phyloP scores from a whole-genome alignment of 2,329 filamentous ascomycete species.

The Fonsecaea erecta region DNA sequence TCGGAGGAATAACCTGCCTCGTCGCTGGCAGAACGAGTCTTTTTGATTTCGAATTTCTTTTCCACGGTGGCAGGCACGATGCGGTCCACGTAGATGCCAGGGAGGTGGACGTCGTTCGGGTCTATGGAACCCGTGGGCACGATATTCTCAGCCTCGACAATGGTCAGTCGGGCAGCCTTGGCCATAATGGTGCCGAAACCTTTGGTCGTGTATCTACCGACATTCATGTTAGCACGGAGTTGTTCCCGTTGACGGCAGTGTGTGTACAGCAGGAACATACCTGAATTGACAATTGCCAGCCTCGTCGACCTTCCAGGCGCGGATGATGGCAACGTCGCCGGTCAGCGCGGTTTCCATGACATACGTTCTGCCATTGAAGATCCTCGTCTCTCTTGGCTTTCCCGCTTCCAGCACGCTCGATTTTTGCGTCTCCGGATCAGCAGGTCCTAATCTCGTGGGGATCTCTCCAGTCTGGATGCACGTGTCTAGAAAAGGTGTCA shows the following conservation, averaged over 20 bases:
- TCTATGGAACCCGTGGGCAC: slow-evolving; percentile 74
- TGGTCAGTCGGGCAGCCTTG: slow-evolving; percentile 76
- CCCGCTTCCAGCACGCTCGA: slow-evolving; percentile 67
- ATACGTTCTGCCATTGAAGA: slow-evolving; percentile 74
- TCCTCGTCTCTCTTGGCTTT: slow-evolving; percentile 69
- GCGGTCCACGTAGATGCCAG: slow-evolving; percentile 81
- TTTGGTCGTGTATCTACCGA: slow-evolving; percentile 65
- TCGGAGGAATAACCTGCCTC: slow-evolving; percentile 44
- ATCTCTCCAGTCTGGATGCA: slow-evolving; percentile 48
- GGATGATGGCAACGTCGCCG: slow-evolving; percentile 76
- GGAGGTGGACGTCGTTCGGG: slow-evolving; percentile 75
- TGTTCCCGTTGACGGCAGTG: not conserved
- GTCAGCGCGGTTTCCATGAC: slow-evolving; percentile 77
- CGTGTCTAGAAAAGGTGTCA: slow-evolving; percentile 39
- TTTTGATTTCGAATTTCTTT: slow-evolving; percentile 74
- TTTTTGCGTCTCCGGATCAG: slow-evolving; percentile 73
- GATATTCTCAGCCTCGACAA: slow-evolving; percentile 85
- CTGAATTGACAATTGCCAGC: slow-evolving; percentile 81
- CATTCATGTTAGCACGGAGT: not conserved
- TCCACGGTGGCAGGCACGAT: slow-evolving; percentile 74
- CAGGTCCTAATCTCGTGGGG: slow-evolving; percentile 72
- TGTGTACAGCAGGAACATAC: slow-evolving; percentile 22
- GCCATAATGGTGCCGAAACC: slow-evolving; percentile 78
- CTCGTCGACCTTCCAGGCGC: slow-evolving; percentile 76
- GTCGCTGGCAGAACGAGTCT: slow-evolving; percentile 54